phyloP scores from a whole-genome alignment of 2,329 filamentous ascomycete genomes.

The Xylariaceae sp. region DNA sequence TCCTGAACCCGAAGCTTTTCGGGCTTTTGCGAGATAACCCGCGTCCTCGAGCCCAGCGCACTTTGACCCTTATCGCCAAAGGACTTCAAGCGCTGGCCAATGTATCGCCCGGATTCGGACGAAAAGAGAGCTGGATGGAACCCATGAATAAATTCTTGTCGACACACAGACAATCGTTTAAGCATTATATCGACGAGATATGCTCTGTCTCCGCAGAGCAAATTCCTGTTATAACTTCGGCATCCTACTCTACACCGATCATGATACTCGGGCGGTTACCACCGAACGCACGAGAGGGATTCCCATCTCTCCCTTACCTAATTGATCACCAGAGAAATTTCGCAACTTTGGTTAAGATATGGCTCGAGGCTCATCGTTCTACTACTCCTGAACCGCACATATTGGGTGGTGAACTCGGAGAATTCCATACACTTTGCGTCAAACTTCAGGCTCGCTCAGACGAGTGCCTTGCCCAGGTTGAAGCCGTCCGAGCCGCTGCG shows the following conservation, averaged over 20 bases:
- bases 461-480: constrained; percentile 48
- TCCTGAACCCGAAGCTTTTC: constrained; percentile 91
- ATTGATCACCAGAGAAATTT: constrained; percentile 86
- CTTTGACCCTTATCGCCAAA: constrained; percentile 88
- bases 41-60: constrained; percentile 75
- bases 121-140: constrained; percentile 98
- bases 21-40: constrained; percentile 81
- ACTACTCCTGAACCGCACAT: constrained; percentile 31
- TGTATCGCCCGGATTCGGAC: constrained; percentile 84
- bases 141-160: constrained; percentile 90
- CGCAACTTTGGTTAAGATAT: constrained; percentile 76
- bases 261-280: constrained; percentile 83
- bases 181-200: constrained; percentile 79
- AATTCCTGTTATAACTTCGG: constrained; percentile 61
- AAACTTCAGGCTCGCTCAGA: constrained; percentile 49
- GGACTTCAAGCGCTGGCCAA: constrained; percentile 88
- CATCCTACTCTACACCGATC: constrained; percentile 87
- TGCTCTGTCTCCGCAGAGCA: constrained; percentile 77
- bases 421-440: constrained; percentile 51
- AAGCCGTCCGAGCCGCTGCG: constrained; percentile 40
- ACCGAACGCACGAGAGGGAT: constrained; percentile 79
- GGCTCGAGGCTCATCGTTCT: constrained; percentile 57
- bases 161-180: constrained; percentile 73
- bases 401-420: constrained; percentile 49
- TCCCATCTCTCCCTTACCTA: constrained; percentile 87